Evolutionary conservation across 768 basidiomycete species (phyloP).

Genomic region (Trametes cingulata): DNA sequence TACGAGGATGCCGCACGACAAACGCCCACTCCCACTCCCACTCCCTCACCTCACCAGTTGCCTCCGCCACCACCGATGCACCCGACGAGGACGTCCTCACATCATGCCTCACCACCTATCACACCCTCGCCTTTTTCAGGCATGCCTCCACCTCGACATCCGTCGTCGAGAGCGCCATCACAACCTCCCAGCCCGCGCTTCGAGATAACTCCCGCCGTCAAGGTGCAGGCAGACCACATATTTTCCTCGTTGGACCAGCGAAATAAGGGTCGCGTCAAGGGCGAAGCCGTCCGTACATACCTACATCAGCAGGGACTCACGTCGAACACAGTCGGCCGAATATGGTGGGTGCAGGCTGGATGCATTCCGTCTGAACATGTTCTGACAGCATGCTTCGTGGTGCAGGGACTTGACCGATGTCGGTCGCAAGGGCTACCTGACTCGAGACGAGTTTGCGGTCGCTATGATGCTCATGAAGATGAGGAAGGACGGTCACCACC

Average conservation of each 20-base stretch:
- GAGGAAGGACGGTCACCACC: constrained; percentile 19
- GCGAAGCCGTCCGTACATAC: constrained; percentile 13
- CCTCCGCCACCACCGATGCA: constrained; percentile 7
- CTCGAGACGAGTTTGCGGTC: constrained; percentile 18
- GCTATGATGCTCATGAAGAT: constrained; percentile 27
- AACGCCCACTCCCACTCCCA: background rate
- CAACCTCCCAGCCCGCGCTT: constrained; percentile 8
- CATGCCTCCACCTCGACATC: constrained; percentile 4
- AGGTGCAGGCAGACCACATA: constrained; percentile 16
- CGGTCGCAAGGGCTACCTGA: constrained; percentile 19
- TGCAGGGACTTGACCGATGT: constrained; percentile 23
- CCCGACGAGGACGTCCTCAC: background rate
- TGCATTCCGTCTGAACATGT: too few relatives aligned
- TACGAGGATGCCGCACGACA: constrained; percentile 42
- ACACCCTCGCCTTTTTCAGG: background rate
- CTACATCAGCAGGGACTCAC: constrained; percentile 19
- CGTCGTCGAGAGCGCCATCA: background rate
- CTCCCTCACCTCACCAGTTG: background rate
- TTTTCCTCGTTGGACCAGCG: constrained; percentile 20
- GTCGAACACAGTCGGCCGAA: constrained; percentile 15
- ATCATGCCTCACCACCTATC: background rate
- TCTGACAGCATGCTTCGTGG: background rate
- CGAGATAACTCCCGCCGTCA: constrained; percentile 13
- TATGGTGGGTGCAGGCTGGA: constrained; percentile 18
- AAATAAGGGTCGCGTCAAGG: constrained; percentile 14